Base-by-base conservation (phyloP, 2,329 filamentous ascomycete genomes). In the Pochonia chlamydosporia region DNA sequence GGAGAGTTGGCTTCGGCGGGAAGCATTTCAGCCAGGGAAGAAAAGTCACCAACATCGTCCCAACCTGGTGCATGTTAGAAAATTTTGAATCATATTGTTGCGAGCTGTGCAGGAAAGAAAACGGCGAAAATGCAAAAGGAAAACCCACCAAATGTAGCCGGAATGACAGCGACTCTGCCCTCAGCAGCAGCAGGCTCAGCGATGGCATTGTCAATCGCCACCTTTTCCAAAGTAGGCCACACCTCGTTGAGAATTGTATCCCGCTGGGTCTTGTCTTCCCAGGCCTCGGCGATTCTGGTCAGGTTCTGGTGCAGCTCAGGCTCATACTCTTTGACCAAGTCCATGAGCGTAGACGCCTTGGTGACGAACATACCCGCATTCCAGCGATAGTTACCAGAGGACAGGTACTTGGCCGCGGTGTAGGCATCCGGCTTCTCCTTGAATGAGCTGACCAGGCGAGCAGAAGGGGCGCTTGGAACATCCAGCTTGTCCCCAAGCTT, bases 361-460 rank as follows among this genome's bases (percentile, higher is more conserved):
- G 55, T 57, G 41, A 59, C 56, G 40, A 59, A 59, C 56, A 59
- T 59, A 41, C 56, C 56, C 2, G 56, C 56, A 42, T 59, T 59
- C 56, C 56, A 59, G 43, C 56, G 55, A 47, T 59, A 59, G 47
- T 57, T 54, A 36, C 56, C 56, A 11, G 56, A 57, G 5, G 52
- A 54, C 20, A 59, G 48, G 44, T 59, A 59, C 49, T 57, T 57
- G 49, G 53, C 56, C 20, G 56, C 56, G 25, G 56, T 59, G 47
- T 56, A 56, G 9, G 56, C 56, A 39, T 57, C 56, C 9, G 56
- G 56, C 49, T 59, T 59, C 52, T 59, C 56, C 49, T 59, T 59
- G 51, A 59, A 59, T 5, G 56, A 47, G 46, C 54, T 50, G 26
- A 57, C 56, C 36, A 59, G 49, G 28, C 56, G 53, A n/a, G 56